Conservation (phyloP, 495 filamentous ascomycete species). For the Copromyces sp. region DNA sequence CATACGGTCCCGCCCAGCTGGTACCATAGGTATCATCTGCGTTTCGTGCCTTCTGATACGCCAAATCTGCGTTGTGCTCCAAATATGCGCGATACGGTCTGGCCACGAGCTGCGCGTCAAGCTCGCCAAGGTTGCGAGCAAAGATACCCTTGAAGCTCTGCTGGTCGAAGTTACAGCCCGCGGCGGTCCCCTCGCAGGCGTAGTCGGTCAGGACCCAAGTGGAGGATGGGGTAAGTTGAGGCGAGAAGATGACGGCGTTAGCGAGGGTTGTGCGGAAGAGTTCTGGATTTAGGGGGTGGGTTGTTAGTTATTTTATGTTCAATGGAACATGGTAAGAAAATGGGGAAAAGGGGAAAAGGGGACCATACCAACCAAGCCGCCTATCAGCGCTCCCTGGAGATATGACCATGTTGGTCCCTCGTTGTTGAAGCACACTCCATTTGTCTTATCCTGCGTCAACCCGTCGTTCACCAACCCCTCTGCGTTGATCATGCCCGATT, state of each 20-base stretch:
- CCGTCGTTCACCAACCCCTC: slow-evolving; percentile 57
- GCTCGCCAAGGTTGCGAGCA: slow-evolving; percentile 47
- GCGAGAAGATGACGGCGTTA: slow-evolving; percentile 17
- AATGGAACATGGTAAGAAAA: neutral
- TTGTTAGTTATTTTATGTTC: slow-evolving; percentile 25
- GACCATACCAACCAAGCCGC: slow-evolving; percentile 49
- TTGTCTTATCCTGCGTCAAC: slow-evolving; percentile 27
- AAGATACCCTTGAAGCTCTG: slow-evolving; percentile 70
- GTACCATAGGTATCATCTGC: slow-evolving; percentile 39
- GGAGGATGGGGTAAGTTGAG: slow-evolving; percentile 16
- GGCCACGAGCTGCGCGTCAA: slow-evolving; percentile 38
- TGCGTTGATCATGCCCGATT: slow-evolving; percentile 52
- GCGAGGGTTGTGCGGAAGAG: slow-evolving; percentile 39
- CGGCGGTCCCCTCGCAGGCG: slow-evolving; percentile 34
- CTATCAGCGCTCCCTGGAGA: slow-evolving; percentile 67
- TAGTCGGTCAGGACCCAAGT: slow-evolving; percentile 50
- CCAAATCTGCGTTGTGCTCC: slow-evolving; percentile 43
- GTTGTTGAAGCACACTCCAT: slow-evolving; percentile 49
- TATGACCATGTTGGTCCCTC: slow-evolving; percentile 53
- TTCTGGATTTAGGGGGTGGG: slow-evolving; percentile 4
- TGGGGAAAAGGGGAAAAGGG: neutral
- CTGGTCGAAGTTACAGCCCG: slow-evolving; percentile 44
- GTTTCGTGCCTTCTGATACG: slow-evolving; percentile 45
- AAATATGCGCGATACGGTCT: slow-evolving; percentile 43
- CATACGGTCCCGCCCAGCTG: slow-evolving; percentile 46